Percentiles rank a stretch among this genome's conserved stretches.
phyloP scores from a whole-genome alignment of 768 basidiomycete species.

The Suillus variegatus region DNA sequence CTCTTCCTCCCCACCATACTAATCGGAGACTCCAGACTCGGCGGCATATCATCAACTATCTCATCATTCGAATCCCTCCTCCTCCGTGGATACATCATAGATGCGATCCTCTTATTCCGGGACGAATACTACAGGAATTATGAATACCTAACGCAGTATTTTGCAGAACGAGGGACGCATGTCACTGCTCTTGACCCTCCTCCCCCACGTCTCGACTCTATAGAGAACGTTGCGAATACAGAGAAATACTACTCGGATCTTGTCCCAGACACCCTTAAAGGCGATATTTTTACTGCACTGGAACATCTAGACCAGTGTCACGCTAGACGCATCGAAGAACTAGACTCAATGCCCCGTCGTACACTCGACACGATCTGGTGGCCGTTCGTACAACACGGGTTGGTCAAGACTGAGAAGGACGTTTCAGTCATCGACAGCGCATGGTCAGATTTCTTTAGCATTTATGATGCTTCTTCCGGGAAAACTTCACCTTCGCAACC shows the following conservation, averaged over 20 bases:
- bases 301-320: constrained; percentile 67
- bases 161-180: constrained; percentile 66
- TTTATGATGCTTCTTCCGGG: constrained; percentile 44
- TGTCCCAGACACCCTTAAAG: constrained; percentile 33
- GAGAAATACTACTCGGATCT: constrained; percentile 73
- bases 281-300: constrained; percentile 49
- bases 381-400: constrained; percentile 94
- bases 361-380: constrained; percentile 88
- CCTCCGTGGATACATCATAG: constrained; percentile 88
- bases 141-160: constrained; percentile 80
- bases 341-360: constrained; percentile 77
- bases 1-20: constrained; percentile 87
- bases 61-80: constrained; percentile 90
- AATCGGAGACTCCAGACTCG: constrained; percentile 85
- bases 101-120: constrained; percentile 79
- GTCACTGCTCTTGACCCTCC: constrained; percentile 58
- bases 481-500: constrained; percentile 18
- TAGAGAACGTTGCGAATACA: constrained; percentile 52
- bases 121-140: constrained; percentile 88
- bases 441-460: constrained; percentile 80
- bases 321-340: constrained; percentile 60
- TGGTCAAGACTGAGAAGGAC: constrained; percentile 64
- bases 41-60: constrained; percentile 92
- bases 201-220: constrained; percentile 46
- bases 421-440: constrained; percentile 94